Conservation (phyloP, 192 early-diverging fungal species). For the Coemansia erecta region DNA sequence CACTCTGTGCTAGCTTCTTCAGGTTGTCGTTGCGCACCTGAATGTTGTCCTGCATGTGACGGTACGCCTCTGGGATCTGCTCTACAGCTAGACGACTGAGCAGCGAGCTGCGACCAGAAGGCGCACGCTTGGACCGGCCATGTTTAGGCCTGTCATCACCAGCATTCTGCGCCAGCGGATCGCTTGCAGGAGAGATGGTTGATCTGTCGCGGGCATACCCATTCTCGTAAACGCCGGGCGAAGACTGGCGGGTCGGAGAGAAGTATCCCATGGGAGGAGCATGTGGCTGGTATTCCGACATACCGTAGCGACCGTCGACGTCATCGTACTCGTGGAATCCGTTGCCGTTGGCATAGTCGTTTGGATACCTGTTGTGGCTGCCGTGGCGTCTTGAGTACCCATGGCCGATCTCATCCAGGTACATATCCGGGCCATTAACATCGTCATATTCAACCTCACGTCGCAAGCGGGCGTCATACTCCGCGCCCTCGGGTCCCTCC, state of each 20-base stretch:
- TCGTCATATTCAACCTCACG: conserved; percentile 16
- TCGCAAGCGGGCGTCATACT: background rate
- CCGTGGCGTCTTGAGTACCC: background rate
- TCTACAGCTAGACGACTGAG: conserved; percentile 29
- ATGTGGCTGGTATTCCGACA: conserved; percentile 12
- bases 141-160: conserved; percentile 13
- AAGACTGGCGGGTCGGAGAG: conserved; percentile 25
- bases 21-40: conserved; percentile 57
- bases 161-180: conserved; percentile 14
- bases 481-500: conserved; percentile 8
- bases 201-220: conserved; percentile 26
- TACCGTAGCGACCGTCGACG: conserved; percentile 8
- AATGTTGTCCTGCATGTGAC: conserved; percentile 36
- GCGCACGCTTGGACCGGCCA: background rate
- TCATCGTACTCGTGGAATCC: conserved; percentile 15
- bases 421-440: background rate
- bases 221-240: conserved; percentile 17
- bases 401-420: background rate
- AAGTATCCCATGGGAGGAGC: conserved; percentile 49
- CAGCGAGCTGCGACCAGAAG: conserved; percentile 9
- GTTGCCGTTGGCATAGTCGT: background rate
- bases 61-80: conserved; percentile 45
- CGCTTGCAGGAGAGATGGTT: conserved; percentile 26
- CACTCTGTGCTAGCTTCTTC: conserved; percentile 68
- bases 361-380: background rate